Percentiles rank a stretch among this genome's conserved stretches.
Evolutionary conservation across 768 basidiomycete genomes (phyloP).

Genomic region (Boletus huronensis): DNA sequence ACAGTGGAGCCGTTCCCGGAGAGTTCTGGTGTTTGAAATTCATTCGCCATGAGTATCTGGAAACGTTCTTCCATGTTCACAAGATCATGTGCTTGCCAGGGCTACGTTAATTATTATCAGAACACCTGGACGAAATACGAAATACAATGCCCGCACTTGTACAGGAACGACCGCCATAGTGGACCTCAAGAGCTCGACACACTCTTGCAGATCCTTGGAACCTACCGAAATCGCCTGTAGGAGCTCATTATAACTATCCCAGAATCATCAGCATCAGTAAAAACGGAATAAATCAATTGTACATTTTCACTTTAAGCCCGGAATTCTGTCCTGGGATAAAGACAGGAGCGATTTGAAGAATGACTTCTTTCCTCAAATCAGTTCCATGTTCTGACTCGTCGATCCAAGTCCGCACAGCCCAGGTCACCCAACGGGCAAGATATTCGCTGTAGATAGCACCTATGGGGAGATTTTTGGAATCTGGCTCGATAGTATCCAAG

Average conservation of each 20-base stretch:
- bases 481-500: slow-evolving; percentile 17
- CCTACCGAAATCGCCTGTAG: slow-evolving; percentile 20
- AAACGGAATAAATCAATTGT: slow-evolving; percentile 6
- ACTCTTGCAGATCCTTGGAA: slow-evolving; percentile 16
- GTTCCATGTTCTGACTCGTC: slow-evolving; percentile 31
- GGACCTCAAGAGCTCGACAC: slow-evolving; percentile 18
- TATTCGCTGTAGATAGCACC: slow-evolving; percentile 53
- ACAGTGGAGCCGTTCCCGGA: background rate
- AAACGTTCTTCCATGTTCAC: slow-evolving; percentile 56
- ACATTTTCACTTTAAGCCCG: slow-evolving; percentile 35
- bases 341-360: slow-evolving; percentile 45
- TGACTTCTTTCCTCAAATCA: slow-evolving; percentile 44
- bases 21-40: background rate
- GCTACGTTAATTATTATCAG: slow-evolving; percentile 29
- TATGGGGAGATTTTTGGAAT: slow-evolving; percentile 15
- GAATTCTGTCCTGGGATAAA: slow-evolving; percentile 39
- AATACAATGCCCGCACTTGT: slow-evolving; percentile 14
- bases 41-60: slow-evolving; percentile 30
- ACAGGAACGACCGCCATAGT: background rate
- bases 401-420: slow-evolving; percentile 48
- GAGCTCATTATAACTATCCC: slow-evolving; percentile 22
- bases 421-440: slow-evolving; percentile 67
- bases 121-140: background rate
- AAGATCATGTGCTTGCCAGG: slow-evolving; percentile 51
- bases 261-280: slow-evolving; percentile 5